Percentiles rank a stretch among this genome's conserved stretches.
phyloP scores from a whole-genome alignment of 1,139 yeast genomes.

The Blastobotrys buckinghamii region DNA sequence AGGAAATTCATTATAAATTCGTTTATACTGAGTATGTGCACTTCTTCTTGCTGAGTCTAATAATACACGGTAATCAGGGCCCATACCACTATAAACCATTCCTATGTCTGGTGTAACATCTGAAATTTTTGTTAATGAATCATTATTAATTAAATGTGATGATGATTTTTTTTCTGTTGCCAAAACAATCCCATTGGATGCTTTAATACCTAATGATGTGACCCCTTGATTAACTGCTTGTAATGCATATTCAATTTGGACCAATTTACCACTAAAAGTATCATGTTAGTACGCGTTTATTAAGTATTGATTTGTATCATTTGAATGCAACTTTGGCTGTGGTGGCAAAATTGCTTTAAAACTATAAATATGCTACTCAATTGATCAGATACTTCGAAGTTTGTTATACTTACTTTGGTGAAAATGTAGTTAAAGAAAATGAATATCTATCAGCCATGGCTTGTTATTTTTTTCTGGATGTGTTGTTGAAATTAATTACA shows the following conservation, averaged over 20 bases:
- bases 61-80: constrained; percentile 94
- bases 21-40: constrained; percentile 88
- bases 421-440: constrained; percentile 91
- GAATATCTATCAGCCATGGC: constrained; percentile 96
- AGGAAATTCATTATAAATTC: constrained; percentile 93
- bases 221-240: constrained; percentile 98
- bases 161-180: constrained; percentile 94
- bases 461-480: constrained; percentile 12
- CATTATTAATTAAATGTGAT: constrained; percentile 70
- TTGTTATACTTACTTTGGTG: constrained; percentile 68
- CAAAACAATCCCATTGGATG: constrained; percentile 91
- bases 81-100: constrained; percentile 97
- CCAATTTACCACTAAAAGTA: constrained; percentile 77
- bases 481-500: background rate
- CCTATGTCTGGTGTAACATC: constrained; percentile 92
- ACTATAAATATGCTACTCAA: background rate
- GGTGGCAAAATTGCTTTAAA: constrained; percentile 2
- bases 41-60: constrained; percentile 91
- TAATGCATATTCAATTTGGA: constrained; percentile 95
- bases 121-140: constrained; percentile 72
- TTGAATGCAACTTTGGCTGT: too few species aligned
- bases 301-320: too few species aligned
- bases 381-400: background rate
- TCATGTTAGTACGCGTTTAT: background rate
- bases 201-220: constrained; percentile 92